Percentiles rank a stretch among this genome's conserved stretches.
These are phyloP conservation scores for Ogataea hybrid DNA, from an alignment of 1,139 yeast genomes.

Conservation along the genomic window DNA sequence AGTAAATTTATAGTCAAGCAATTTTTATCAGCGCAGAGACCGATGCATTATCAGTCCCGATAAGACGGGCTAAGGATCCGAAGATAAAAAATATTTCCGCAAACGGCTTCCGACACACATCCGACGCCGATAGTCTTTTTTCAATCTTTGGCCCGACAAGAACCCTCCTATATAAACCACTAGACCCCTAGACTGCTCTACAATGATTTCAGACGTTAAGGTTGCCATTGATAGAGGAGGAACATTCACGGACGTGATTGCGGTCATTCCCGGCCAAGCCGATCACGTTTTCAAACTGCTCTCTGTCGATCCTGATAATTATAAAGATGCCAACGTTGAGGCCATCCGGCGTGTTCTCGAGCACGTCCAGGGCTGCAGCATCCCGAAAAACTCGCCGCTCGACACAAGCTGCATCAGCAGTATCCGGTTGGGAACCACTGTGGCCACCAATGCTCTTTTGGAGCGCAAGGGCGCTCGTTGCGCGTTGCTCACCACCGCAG, in stretches of 20 bases:
- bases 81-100: not conserved
- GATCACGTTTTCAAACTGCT: constrained; percentile 58
- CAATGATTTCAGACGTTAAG: constrained; percentile 10
- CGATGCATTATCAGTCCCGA: not conserved
- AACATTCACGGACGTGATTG: constrained; percentile 68
- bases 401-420: constrained; percentile 47
- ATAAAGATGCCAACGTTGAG: constrained; percentile 80
- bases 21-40: not conserved
- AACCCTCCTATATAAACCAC: not conserved
- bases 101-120: not conserved
- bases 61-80: not conserved
- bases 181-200: not conserved
- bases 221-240: constrained; percentile 55
- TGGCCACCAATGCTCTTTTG: constrained; percentile 69
- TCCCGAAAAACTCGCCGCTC: constrained; percentile 46
- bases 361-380: constrained; percentile 44
- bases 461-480: constrained; percentile 69
- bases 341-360: constrained; percentile 81
- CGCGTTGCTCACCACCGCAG: constrained; percentile 61
- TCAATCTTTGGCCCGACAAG: too few relatives aligned
- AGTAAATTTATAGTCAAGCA: not conserved
- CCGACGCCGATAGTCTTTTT: not conserved
- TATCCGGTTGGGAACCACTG: constrained; percentile 77
- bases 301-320: constrained; percentile 84
- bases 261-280: constrained; percentile 31